Evolutionary conservation across 805 yeast genomes (phyloP).

Genomic region (Metschnikowia drakensbergensis): DNA sequence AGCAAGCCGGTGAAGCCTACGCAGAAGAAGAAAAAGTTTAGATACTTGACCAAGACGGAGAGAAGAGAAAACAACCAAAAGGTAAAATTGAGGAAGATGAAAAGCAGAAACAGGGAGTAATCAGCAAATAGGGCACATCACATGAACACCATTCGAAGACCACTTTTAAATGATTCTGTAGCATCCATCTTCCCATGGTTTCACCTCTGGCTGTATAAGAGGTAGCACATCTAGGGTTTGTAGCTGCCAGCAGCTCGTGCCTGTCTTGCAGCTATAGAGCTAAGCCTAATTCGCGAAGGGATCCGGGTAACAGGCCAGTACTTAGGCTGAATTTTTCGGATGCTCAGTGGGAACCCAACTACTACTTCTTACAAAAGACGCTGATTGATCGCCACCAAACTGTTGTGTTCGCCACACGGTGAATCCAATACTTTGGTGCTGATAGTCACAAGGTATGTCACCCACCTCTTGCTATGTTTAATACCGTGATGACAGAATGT

Average conservation of each 20-base stretch:
- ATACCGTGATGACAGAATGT: constrained; percentile 58
- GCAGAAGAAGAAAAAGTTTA: constrained; percentile 75
- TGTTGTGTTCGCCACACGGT: constrained; percentile 3
- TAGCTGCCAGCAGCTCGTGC: too few species aligned
- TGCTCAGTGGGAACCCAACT: not conserved
- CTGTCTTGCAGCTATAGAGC: too few species aligned
- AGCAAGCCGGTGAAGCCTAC: constrained; percentile 37
- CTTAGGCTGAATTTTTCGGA: not conserved
- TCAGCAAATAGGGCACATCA: not conserved
- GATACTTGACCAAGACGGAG: constrained; percentile 80
- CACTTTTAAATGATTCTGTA: too few species aligned
- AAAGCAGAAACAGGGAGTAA: constrained; percentile 17
- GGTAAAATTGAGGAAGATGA: constrained; percentile 27
- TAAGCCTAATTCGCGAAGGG: constrained; percentile 3
- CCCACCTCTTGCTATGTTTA: not conserved
- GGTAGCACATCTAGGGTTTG: too few species aligned
- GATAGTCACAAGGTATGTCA: constrained; percentile 14
- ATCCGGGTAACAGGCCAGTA: constrained; percentile 1
- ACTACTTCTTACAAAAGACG: not conserved
- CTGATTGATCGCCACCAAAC: constrained; percentile 1
- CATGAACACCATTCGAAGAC: not conserved
- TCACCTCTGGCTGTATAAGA: too few species aligned
- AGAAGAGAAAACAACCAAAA: constrained; percentile 49
- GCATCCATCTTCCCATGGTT: too few species aligned
- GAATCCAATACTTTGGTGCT: constrained; percentile 7